Percentiles rank a stretch among this genome's conserved stretches.
Conservation (phyloP, 257 asterid genomes). For the Solanum bukasovii region DNA sequence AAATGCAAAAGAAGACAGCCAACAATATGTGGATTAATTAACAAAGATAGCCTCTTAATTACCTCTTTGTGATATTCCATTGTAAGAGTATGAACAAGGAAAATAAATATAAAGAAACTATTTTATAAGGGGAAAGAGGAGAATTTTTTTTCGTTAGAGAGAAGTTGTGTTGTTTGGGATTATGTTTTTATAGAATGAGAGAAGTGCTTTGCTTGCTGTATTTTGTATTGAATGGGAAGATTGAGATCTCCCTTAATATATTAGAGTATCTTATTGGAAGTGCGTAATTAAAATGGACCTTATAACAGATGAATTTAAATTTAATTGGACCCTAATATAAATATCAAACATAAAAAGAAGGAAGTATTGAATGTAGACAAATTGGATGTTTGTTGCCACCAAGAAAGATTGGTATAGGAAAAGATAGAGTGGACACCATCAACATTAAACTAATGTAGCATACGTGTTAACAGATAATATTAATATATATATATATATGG, state of each 20-base stretch:
- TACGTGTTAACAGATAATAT: too few species aligned
- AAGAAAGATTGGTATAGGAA: neutral
- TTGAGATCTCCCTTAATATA: neutral
- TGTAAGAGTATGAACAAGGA: neutral
- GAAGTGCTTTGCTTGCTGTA: neutral
- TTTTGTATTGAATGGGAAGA: neutral
- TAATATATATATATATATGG: too few species aligned
- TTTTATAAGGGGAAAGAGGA: neutral
- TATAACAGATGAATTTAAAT: too few species aligned
- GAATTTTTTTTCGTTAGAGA: too few species aligned
- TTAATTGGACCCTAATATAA: too few species aligned
- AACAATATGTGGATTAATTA: neutral
- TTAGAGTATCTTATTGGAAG: neutral
- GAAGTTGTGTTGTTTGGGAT: neutral
- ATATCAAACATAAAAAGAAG: too few species aligned
- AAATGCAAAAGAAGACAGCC: neutral
- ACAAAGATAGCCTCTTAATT: neutral
- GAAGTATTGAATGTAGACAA: neutral
- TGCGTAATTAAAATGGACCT: too few species aligned
- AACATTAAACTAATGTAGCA: neutral
- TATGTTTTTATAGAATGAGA: neutral
- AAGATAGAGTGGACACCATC: neutral
- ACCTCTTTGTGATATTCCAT: neutral
- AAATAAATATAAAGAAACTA: neutral
- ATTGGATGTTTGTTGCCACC: neutral